Evolutionary conservation across 2,329 filamentous ascomycete species (phyloP), one percentile per base, ranked within the genome.

Genomic region (Aurifilum marmelostoma): DNA sequence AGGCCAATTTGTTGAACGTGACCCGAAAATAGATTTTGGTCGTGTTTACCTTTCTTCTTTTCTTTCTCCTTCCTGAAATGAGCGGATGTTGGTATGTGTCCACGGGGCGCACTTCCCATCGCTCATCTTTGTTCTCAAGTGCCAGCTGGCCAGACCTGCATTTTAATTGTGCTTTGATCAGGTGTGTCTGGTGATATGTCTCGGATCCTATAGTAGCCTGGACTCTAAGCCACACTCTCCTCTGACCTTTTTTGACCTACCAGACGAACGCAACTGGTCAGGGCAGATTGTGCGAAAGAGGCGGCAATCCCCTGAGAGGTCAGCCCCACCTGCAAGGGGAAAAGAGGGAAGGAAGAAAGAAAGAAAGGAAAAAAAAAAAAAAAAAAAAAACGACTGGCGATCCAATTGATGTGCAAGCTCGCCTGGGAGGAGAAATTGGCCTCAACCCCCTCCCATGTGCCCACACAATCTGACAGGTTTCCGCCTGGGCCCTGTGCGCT

Each of bases 141-240:
- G 27, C 27, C 39, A 50, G 24, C 41, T 32, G 61, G 21, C 14
- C n/a, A 21, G 12, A 63, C 16, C 11, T 24, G 24, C 59, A 11
- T 7, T 47, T 47, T n/a, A 41, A 18, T 39, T 61, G 21, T 24
- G 59, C 34, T 11, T 14, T 61, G n/a, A 37, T 21, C 27, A 47
- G 39, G 39, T 79, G 84, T 84, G 77, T 85, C 64, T 43, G 39
- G 39, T 47, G n/a, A 63, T n/a, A n/a, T 43, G 39, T 63, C n/a
- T 61, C 64, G n/a, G n/a, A n/a, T n/a, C n/a, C n/a, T n/a, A 60
- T 11, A 8, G 24, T 66, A 34, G 39, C 34, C 64, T 66, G 39
- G n/a, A 64, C 63, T n/a, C n/a, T 64, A 47, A 64, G 63, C 54
- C 50, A 43, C 37, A 52, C 43, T 52, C 24, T 41, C 8, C 41